These are phyloP conservation scores for Pleomassaria siparia DNA, from an alignment of 2,329 filamentous ascomycete genomes.

Conservation along the genomic window DNA sequence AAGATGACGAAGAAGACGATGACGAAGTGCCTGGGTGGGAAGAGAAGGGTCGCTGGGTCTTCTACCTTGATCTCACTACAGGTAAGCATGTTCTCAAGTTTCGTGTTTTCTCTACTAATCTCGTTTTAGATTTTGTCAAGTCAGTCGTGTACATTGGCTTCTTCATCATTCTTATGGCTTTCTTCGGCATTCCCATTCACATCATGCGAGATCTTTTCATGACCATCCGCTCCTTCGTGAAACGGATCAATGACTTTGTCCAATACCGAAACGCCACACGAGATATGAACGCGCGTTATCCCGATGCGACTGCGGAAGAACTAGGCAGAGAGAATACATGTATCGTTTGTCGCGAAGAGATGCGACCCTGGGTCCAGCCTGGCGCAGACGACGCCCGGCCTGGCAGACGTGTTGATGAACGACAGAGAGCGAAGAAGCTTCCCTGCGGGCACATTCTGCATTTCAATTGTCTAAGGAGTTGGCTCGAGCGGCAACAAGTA, in stretches of 20 bases:
- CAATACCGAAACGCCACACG: conserved; percentile 88
- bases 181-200: conserved; percentile 94
- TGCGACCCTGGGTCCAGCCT: conserved; percentile 73
- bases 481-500: conserved; percentile 95
- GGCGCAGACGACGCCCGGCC: conserved; percentile 42
- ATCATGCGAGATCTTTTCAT: conserved; percentile 95
- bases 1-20: conserved; percentile 88
- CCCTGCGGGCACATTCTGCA: conserved; percentile 96
- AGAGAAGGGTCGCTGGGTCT: conserved; percentile 87
- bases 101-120: conserved; percentile 9
- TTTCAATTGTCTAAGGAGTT: conserved; percentile 91
- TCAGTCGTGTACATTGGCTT: conserved; percentile 86
- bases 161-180: conserved; percentile 88
- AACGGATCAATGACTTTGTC: conserved; percentile 83
- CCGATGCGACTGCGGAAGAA: conserved; percentile 86
- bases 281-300: conserved; percentile 89
- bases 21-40: conserved; percentile 97
- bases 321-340: conserved; percentile 86
- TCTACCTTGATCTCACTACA: conserved; percentile 82
- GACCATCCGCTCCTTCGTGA: conserved; percentile 87
- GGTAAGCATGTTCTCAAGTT: conserved; percentile 54
- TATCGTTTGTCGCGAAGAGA: conserved; percentile 96
- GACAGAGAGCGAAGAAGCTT: conserved; percentile 88
- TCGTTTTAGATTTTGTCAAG: conserved; percentile 78
- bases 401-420: conserved; percentile 66